Conservation (phyloP, 2,329 filamentous ascomycete genomes). For the Dactylella cylindrospora region DNA sequence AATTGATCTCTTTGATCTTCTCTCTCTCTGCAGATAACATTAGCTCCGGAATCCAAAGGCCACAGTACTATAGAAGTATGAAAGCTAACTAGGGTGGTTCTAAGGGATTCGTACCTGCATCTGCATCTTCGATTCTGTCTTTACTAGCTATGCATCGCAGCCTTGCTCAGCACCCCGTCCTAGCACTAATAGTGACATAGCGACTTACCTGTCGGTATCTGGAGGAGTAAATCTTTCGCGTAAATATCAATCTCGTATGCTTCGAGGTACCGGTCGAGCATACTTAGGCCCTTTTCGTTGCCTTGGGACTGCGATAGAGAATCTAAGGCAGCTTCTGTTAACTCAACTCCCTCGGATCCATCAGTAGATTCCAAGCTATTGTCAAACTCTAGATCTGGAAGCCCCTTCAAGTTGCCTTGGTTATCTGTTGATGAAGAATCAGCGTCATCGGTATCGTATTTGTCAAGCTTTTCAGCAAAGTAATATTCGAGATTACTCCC, state of each 20-base stretch:
- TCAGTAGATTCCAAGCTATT: neutral
- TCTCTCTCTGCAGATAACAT: too few relatives aligned
- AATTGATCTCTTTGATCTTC: neutral
- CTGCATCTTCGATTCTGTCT: too few relatives aligned
- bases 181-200: too few relatives aligned
- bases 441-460: slow-evolving; percentile 8
- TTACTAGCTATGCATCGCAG: neutral
- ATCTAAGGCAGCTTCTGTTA: slow-evolving; percentile 16
- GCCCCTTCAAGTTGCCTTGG: slow-evolving; percentile 6
- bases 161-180: neutral
- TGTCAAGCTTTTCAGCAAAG: slow-evolving; percentile 26
- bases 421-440: slow-evolving; percentile 9
- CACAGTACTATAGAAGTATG: too few relatives aligned
- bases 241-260: too few relatives aligned
- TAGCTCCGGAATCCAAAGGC: too few relatives aligned
- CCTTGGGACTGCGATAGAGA: neutral
- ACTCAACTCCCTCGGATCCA: neutral
- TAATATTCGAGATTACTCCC: slow-evolving; percentile 1
- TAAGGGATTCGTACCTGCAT: too few relatives aligned
- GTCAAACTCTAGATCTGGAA: slow-evolving; percentile 6
- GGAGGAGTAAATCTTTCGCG: slow-evolving; percentile 1
- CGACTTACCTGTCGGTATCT: neutral
- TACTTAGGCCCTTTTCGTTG: too few relatives aligned
- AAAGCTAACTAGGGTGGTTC: too few relatives aligned
- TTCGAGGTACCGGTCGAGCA: too few relatives aligned